Conservation (phyloP, 2,329 filamentous ascomycete genomes). For the Xylaria sp. region DNA sequence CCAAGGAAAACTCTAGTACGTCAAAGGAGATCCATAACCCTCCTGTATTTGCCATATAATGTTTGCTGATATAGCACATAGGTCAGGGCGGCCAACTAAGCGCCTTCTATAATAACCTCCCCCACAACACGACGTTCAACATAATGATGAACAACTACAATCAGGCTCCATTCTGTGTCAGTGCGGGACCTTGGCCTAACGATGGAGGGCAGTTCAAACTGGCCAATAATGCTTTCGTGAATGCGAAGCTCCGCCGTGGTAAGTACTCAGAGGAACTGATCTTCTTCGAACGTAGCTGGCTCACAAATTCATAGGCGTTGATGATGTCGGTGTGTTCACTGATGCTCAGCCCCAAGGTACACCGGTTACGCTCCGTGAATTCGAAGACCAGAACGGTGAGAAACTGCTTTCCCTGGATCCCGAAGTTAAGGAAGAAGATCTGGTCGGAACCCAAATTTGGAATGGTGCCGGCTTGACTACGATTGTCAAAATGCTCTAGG, state of each 20-base stretch:
- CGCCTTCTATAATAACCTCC: neutral
- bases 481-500: conserved; percentile 2
- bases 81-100: conserved; percentile 1
- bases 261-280: neutral
- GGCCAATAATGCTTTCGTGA: neutral
- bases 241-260: conserved; percentile 3
- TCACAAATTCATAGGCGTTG: neutral
- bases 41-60: neutral
- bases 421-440: neutral
- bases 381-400: conserved; percentile 1
- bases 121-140: neutral
- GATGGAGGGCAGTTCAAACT: neutral
- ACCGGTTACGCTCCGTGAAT: neutral
- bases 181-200: neutral
- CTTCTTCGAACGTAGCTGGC: neutral
- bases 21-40: neutral
- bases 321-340: neutral
- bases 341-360: neutral
- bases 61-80: neutral
- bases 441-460: neutral
- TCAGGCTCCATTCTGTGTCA: neutral
- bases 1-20: conserved; percentile 7
- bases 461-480: conserved; percentile 1
- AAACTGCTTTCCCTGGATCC: neutral
- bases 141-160: neutral